Conservation (phyloP, 2,329 filamentous ascomycete species). For the Diaporthe sp. region DNA sequence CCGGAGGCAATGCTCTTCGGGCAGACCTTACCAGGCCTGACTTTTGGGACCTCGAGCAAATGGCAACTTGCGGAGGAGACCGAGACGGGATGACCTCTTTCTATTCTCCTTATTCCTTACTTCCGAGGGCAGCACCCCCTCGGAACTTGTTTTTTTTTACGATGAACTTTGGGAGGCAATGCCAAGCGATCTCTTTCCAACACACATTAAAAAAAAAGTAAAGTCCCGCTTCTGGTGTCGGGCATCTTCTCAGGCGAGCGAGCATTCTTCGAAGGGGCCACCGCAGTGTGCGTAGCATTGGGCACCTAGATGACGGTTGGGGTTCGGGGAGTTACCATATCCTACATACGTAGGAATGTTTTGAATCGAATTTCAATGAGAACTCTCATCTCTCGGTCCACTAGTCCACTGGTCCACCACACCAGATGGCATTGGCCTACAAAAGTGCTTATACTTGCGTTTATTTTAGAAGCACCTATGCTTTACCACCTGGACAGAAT, state of each 20-base stretch:
- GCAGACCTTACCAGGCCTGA: constrained; percentile 14
- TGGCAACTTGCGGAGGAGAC: constrained; percentile 19
- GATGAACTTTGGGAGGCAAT: neutral
- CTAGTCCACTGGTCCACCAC: too few relatives aligned
- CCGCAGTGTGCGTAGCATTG: constrained; percentile 14
- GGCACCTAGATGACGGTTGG: constrained; percentile 11
- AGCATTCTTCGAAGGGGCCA: constrained; percentile 10
- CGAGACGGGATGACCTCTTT: constrained; percentile 8
- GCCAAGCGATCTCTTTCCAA: neutral
- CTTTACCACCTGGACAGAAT: neutral
- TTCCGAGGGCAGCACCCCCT: neutral
- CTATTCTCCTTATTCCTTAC: neutral
- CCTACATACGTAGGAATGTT: neutral
- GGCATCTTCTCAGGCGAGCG: constrained; percentile 7
- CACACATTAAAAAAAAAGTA: neutral
- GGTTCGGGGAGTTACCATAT: constrained; percentile 7
- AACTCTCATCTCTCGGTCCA: neutral
- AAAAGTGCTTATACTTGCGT: neutral
- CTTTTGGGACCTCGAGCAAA: neutral
- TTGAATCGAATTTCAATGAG: neutral
- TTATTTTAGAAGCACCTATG: neutral
- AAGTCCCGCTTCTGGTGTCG: neutral
- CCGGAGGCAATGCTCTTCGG: constrained; percentile 29
- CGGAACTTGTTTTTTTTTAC: neutral
- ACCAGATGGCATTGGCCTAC: too few relatives aligned